A percentile compares a stretch with the other conserved stretches of the same genome.
phyloP scores from a whole-genome alignment of 805 yeast genomes.

The Schizosaccharomyces japonicus region DNA sequence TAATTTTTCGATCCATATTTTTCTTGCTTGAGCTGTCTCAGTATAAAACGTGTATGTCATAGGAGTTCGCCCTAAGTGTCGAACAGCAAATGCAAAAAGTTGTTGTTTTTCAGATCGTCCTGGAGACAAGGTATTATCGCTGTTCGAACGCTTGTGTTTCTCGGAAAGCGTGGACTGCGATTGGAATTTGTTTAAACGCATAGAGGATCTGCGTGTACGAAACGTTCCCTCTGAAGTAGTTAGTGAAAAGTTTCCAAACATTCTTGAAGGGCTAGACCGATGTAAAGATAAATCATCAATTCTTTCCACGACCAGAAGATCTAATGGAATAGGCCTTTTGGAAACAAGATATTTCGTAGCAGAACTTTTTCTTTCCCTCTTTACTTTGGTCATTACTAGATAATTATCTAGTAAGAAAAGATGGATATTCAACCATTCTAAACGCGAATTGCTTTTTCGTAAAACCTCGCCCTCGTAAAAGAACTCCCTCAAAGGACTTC shows the following conservation, averaged over 20 bases:
- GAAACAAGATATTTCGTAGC: constrained; percentile 5
- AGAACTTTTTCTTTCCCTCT: constrained; percentile 12
- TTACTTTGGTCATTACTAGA: constrained; percentile 20
- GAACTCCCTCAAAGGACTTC: constrained; percentile 31
- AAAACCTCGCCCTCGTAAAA: constrained; percentile 32
- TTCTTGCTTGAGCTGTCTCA: constrained; percentile 21
- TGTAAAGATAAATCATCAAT: constrained; percentile 19
- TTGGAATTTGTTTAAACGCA: background rate
- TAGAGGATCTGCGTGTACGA: background rate
- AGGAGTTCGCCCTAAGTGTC: background rate
- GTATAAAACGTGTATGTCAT: constrained; percentile 16
- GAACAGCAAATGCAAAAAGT: background rate
- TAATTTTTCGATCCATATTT: constrained; percentile 33
- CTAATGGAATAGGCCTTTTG: constrained; percentile 18
- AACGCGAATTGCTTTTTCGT: constrained; percentile 30
- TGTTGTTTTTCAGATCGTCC: background rate
- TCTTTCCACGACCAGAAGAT: constrained; percentile 34
- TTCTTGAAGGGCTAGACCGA: constrained; percentile 10
- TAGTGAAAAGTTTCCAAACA: constrained; percentile 10
- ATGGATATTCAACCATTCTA: constrained; percentile 16
- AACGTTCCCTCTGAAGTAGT: background rate
- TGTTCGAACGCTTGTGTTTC: background rate
- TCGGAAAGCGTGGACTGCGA: background rate
- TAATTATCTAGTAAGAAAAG: constrained; percentile 48
- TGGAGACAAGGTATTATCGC: background rate